Evolutionary conservation across 2,329 filamentous ascomycete species (phyloP).

Genomic region (Penicillium sp.): DNA sequence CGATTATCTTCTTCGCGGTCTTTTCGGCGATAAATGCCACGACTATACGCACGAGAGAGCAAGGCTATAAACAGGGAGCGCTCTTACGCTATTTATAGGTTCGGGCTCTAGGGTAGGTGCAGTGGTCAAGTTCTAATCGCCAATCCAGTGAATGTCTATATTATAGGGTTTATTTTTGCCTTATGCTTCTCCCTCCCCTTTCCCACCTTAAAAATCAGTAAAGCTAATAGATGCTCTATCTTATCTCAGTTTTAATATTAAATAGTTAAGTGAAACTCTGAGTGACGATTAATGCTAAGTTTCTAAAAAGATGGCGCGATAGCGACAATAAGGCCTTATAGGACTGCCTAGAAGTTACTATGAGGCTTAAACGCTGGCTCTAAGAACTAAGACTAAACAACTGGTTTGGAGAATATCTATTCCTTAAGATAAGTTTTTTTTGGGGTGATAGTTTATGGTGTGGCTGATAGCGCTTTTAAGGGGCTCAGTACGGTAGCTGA

Average conservation of each 20-base stretch:
- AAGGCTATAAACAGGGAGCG: not conserved
- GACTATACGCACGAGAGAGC: not conserved
- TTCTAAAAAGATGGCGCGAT: not conserved
- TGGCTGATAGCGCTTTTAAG: not conserved
- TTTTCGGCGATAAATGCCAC: too few relatives aligned
- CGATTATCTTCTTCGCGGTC: too few relatives aligned
- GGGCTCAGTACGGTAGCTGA: not conserved
- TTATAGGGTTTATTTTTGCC: not conserved
- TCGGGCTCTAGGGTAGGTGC: not conserved
- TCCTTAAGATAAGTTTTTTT: constrained; percentile 1
- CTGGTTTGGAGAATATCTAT: too few relatives aligned
- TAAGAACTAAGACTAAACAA: too few relatives aligned
- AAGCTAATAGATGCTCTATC: too few relatives aligned
- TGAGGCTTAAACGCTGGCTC: too few relatives aligned
- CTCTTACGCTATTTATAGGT: not conserved
- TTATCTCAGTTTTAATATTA: not conserved
- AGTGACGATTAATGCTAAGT: not conserved
- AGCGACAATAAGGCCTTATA: too few relatives aligned
- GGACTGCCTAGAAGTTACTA: too few relatives aligned
- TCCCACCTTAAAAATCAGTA: not conserved
- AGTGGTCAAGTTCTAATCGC: not conserved
- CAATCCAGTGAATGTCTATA: not conserved
- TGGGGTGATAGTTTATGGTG: not conserved
- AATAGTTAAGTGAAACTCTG: not conserved
- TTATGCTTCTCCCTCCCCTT: not conserved